Percentiles rank a stretch among this genome's conserved stretches.
These are phyloP conservation scores for Amanita phalloides DNA, from an alignment of 768 basidiomycete genomes.

Conservation along the genomic window DNA sequence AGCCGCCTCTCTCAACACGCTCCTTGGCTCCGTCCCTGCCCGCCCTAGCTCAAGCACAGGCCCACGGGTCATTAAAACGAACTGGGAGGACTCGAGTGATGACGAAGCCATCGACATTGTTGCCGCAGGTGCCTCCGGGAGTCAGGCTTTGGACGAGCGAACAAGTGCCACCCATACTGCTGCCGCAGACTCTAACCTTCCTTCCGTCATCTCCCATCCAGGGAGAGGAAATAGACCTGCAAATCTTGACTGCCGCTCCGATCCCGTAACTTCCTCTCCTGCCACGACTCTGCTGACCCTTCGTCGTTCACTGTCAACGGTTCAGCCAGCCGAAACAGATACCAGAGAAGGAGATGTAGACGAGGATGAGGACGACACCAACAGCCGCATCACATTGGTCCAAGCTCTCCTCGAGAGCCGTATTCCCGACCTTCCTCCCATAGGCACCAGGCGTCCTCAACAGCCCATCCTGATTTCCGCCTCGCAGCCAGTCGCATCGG, in stretches of 20 bases:
- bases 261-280: slow-evolving; percentile 36
- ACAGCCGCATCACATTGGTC: slow-evolving; percentile 60
- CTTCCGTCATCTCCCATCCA: slow-evolving; percentile 15
- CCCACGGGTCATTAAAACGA: slow-evolving; percentile 37
- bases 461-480: slow-evolving; percentile 53
- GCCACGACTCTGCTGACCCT: slow-evolving; percentile 54
- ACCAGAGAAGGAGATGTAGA: slow-evolving; percentile 31
- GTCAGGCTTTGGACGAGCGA: slow-evolving; percentile 73
- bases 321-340: slow-evolving; percentile 5
- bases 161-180: slow-evolving; percentile 49
- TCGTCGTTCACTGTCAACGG: slow-evolving; percentile 48
- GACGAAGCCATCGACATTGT: slow-evolving; percentile 81
- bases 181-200: slow-evolving; percentile 18
- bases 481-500: slow-evolving; percentile 24
- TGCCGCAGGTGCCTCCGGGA: slow-evolving; percentile 73
- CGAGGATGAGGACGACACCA: slow-evolving; percentile 50
- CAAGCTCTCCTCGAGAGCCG: slow-evolving; percentile 75
- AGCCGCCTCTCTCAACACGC: slow-evolving; percentile 46
- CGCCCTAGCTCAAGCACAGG: slow-evolving; percentile 14
- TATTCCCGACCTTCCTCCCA: slow-evolving; percentile 61
- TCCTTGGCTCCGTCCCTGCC: slow-evolving; percentile 26
- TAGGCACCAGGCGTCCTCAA: slow-evolving; percentile 54
- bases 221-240: slow-evolving; percentile 49
- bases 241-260: slow-evolving; percentile 48
- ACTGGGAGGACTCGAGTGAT: slow-evolving; percentile 78